phyloP scores from a whole-genome alignment of 2,329 filamentous ascomycete genomes.

The Raffaelea ambrosiae region DNA sequence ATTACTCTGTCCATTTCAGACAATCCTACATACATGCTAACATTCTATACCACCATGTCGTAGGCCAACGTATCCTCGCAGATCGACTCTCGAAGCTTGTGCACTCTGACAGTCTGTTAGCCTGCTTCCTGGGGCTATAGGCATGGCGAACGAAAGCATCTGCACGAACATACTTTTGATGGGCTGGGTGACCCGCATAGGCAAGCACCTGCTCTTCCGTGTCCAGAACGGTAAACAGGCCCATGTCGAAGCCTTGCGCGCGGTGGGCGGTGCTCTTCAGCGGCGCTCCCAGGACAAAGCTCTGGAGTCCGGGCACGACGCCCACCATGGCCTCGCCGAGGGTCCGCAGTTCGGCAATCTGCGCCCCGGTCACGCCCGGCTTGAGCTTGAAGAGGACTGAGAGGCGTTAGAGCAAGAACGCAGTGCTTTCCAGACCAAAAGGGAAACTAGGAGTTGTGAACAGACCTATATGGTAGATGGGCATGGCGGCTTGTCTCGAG shows the following conservation, averaged over 20 bases:
- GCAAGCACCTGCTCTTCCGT: not conserved
- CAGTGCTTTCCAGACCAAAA: no score
- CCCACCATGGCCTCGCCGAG: not conserved
- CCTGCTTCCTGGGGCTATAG: not conserved
- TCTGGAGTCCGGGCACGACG: not conserved
- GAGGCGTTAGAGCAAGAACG: not conserved
- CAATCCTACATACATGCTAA: not conserved
- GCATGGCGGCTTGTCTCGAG: not conserved
- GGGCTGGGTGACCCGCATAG: not conserved
- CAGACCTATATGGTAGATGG: conserved; percentile 2
- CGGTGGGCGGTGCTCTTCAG: not conserved
- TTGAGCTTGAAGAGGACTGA: not conserved
- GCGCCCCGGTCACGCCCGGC: not conserved
- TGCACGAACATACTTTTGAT: not conserved
- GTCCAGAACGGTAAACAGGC: not conserved
- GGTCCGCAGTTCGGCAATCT: not conserved
- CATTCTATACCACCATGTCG: not conserved
- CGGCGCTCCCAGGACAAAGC: not conserved
- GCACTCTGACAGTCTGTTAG: not conserved
- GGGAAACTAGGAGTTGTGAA: not conserved
- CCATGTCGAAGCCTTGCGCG: conserved; percentile 1
- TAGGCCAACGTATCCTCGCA: not conserved
- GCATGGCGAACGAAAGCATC: not conserved
- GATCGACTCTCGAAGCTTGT: not conserved
- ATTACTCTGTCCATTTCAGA: not conserved